Evolutionary conservation across 768 basidiomycete species (phyloP).

Genomic region (Leccinum fibrillosum): DNA sequence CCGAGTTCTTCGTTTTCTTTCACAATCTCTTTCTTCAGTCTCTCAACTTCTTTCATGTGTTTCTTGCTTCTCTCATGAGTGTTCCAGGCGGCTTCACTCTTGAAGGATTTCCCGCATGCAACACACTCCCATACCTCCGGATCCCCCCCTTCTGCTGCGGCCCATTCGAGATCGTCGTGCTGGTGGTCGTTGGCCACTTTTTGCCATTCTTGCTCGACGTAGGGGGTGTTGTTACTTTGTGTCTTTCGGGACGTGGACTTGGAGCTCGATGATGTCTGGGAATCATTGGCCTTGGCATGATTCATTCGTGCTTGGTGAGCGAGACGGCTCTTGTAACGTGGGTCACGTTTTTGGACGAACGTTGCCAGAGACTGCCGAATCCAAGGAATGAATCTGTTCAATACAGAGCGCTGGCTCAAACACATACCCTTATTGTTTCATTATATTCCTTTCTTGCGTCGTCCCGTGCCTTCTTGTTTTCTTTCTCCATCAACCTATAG

Average conservation of each 20-base stretch:
- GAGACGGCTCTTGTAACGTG: conserved; percentile 72
- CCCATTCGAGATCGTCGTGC: conserved; percentile 66
- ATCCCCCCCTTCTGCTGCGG: conserved; percentile 64
- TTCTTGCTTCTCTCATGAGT: conserved; percentile 97
- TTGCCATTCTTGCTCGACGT: conserved; percentile 92
- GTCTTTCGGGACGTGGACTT: conserved; percentile 28
- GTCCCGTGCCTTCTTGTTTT: conserved; percentile 90
- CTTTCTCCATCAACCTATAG: conserved; percentile 84
- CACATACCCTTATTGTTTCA: conserved; percentile 77
- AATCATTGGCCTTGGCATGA: conserved; percentile 23
- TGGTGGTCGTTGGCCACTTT: conserved; percentile 41
- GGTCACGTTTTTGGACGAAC: conserved; percentile 85
- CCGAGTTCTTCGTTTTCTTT: conserved; percentile 68
- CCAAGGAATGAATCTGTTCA: background rate
- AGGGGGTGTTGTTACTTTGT: conserved; percentile 35
- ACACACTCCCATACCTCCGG: conserved; percentile 92
- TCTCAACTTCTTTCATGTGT: conserved; percentile 85
- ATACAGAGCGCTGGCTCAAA: background rate
- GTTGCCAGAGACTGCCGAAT: conserved; percentile 58
- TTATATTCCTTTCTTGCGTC: conserved; percentile 89
- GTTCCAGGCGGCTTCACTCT: conserved; percentile 91
- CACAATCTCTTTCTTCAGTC: conserved; percentile 72
- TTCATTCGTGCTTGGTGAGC: conserved; percentile 44
- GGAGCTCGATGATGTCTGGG: conserved; percentile 29
- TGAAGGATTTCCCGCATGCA: conserved; percentile 86